Percentiles rank a stretch among this genome's conserved stretches.
Conservation (phyloP, 1,139 yeast genomes). For the Saccharomyces hybrid region DNA sequence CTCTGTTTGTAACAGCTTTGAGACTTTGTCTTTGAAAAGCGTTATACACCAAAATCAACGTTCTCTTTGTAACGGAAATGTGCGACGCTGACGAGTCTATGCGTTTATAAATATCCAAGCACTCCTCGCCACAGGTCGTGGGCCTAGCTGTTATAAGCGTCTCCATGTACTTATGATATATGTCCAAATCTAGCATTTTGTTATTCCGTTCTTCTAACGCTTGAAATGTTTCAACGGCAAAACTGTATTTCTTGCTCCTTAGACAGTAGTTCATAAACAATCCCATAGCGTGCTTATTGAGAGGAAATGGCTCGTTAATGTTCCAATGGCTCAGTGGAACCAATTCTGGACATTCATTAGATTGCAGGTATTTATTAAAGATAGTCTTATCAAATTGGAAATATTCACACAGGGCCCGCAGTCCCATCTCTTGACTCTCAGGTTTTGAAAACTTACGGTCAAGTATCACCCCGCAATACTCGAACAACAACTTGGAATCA, state of each 20-base stretch:
- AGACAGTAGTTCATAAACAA: constrained; percentile 17
- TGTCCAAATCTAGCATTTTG: constrained; percentile 13
- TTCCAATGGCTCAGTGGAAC: constrained; percentile 13
- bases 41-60: not conserved
- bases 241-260: constrained; percentile 10
- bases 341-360: constrained; percentile 11
- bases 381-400: constrained; percentile 10
- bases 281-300: constrained; percentile 16
- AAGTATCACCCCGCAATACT: constrained; percentile 16
- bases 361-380: constrained; percentile 3
- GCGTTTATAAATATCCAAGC: constrained; percentile 14
- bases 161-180: constrained; percentile 17
- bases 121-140: constrained; percentile 15
- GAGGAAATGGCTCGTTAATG: constrained; percentile 10
- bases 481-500: constrained; percentile 21
- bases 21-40: constrained; percentile 3
- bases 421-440: constrained; percentile 7
- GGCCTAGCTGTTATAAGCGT: constrained; percentile 14
- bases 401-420: constrained; percentile 15
- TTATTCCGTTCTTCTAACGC: constrained; percentile 3
- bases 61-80: not conserved
- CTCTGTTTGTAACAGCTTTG: not conserved
- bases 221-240: constrained; percentile 14
- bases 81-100: constrained; percentile 4
- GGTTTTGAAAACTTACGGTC: constrained; percentile 8